Conservation (phyloP, 805 yeast species). For the Saccharomycopsis babjevae region DNA sequence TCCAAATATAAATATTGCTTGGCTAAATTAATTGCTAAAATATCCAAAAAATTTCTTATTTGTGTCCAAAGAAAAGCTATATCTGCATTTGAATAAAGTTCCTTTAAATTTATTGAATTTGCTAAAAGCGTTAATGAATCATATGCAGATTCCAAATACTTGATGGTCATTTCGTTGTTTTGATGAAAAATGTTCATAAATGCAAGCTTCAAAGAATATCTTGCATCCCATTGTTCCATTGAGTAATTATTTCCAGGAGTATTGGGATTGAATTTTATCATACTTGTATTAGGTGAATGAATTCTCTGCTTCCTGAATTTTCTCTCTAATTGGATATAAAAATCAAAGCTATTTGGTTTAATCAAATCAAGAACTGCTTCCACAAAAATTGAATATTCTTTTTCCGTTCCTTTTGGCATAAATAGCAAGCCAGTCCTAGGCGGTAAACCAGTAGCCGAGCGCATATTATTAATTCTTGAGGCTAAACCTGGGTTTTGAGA, state of each 20-base stretch:
- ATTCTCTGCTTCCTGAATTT: constrained; percentile 30
- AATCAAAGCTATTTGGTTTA: constrained; percentile 35
- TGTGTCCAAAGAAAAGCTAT: constrained; percentile 31
- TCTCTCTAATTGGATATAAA: constrained; percentile 33
- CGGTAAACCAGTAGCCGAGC: constrained; percentile 34
- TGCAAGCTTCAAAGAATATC: constrained; percentile 44
- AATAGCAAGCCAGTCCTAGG: constrained; percentile 36
- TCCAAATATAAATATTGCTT: constrained; percentile 50
- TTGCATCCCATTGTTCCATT: constrained; percentile 34
- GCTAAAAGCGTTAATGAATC: constrained; percentile 37
- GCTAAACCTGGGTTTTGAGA: constrained; percentile 19
- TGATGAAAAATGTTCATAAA: constrained; percentile 39
- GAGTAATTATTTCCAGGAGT: constrained; percentile 19
- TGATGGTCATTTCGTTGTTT: constrained; percentile 39
- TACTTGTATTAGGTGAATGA: constrained; percentile 11
- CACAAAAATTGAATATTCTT: constrained; percentile 33
- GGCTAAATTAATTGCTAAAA: constrained; percentile 51
- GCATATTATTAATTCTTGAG: constrained; percentile 28
- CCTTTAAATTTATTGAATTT: constrained; percentile 21
- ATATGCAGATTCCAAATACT: constrained; percentile 42
- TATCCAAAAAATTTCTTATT: constrained; percentile 44
- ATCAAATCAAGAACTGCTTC: constrained; percentile 30
- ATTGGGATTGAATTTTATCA: neutral
- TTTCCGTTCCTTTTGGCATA: constrained; percentile 31
- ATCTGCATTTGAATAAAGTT: constrained; percentile 10